A percentile compares a stretch with the other conserved stretches of the same genome.
phyloP scores from a whole-genome alignment of 179 eudicot genomes.

The Heliamphora pulchella region DNA sequence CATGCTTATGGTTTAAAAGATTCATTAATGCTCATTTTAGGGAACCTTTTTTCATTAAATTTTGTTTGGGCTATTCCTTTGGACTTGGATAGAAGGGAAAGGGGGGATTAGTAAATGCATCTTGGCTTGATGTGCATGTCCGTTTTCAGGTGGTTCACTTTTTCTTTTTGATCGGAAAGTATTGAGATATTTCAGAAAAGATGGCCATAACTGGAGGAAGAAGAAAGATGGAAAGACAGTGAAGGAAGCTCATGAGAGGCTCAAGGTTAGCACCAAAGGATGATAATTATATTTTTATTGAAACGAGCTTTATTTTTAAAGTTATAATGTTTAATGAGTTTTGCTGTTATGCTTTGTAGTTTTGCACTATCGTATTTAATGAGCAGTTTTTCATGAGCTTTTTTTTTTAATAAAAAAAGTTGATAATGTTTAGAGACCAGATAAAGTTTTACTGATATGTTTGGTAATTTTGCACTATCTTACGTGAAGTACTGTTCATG shows the following conservation, averaged over 20 bases:
- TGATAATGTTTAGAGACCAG: neutral
- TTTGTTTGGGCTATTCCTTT: neutral
- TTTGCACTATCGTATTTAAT: too few species aligned
- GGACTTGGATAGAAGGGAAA: neutral
- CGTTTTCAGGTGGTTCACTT: conserved; percentile 52
- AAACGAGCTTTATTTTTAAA: conserved; percentile 3
- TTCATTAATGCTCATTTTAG: neutral
- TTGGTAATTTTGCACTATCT: neutral
- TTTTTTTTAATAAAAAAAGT: neutral
- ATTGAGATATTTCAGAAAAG: conserved; percentile 56
- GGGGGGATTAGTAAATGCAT: neutral
- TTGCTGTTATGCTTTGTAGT: too few species aligned
- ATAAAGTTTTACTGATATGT: conserved; percentile 5
- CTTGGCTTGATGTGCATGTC: conserved; percentile 15
- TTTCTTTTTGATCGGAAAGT: conserved; percentile 71
- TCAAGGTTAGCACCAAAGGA: conserved; percentile 35
- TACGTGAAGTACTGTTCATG: neutral
- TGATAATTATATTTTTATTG: neutral
- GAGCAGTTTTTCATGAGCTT: too few species aligned
- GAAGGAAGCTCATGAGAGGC: conserved; percentile 69
- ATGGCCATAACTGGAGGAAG: conserved; percentile 76
- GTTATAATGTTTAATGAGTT: neutral
- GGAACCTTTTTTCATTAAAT: neutral
- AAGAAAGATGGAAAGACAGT: conserved; percentile 72
- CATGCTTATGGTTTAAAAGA: neutral